These are phyloP conservation scores for Rhynchospora pubera DNA, from an alignment of 176 grass and related monocot genomes.

Conservation along the genomic window DNA sequence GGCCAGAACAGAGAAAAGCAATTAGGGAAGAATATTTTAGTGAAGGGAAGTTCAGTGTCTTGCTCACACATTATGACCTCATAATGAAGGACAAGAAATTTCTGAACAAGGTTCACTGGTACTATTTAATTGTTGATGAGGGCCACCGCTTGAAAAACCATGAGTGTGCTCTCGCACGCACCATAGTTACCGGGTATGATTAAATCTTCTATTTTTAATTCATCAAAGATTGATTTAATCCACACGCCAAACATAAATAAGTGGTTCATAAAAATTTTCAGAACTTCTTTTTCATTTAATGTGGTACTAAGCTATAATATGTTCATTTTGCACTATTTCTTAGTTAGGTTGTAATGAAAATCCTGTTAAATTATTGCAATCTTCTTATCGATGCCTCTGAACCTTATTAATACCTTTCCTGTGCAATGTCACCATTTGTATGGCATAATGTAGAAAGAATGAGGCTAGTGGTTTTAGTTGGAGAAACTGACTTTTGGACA, in stretches of 20 bases:
- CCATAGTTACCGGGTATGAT: slow-evolving; percentile 79
- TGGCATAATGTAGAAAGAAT: background rate
- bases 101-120: slow-evolving; percentile 93
- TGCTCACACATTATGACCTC: slow-evolving; percentile 98
- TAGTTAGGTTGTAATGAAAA: background rate
- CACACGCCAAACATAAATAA: background rate
- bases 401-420: background rate
- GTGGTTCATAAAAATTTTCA: background rate
- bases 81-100: slow-evolving; percentile 99
- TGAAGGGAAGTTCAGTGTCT: slow-evolving; percentile 70
- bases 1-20: slow-evolving; percentile 85
- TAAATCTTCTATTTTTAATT: slow-evolving; percentile 9
- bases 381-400: background rate
- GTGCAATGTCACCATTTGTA: background rate
- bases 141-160: slow-evolving; percentile 99
- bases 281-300: background rate
- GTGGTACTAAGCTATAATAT: background rate
- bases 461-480: background rate
- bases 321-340: background rate
- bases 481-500: background rate
- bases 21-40: slow-evolving; percentile 76
- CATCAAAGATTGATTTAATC: background rate
- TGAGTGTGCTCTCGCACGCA: slow-evolving; percentile 90
- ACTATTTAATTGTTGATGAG: slow-evolving; percentile 98
- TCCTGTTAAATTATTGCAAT: background rate